Evolutionary conservation across 1,284 basidiomycete species (phyloP).

Genomic region (Trametes polyzona): DNA sequence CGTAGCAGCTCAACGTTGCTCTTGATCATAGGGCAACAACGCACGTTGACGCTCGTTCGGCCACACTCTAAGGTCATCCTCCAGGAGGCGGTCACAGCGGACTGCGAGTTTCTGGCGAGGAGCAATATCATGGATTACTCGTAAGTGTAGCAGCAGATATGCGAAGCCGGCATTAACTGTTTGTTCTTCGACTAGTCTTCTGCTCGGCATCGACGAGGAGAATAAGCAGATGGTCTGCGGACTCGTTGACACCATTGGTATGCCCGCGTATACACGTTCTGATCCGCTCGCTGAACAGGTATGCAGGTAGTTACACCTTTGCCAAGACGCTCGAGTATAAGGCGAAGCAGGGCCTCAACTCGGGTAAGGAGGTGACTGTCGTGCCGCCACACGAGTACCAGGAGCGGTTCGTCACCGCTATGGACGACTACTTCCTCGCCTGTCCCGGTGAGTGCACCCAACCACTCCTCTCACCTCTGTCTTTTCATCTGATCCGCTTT

Average conservation of each 20-base stretch:
- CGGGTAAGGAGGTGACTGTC: conserved; percentile 69
- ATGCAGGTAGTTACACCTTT: conserved; percentile 72
- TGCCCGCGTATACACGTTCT: not conserved
- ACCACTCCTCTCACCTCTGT: not conserved
- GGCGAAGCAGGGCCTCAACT: conserved; percentile 69
- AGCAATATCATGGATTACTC: conserved; percentile 88
- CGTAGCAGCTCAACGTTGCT: not conserved
- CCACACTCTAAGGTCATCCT: conserved; percentile 74
- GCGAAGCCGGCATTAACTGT: not conserved
- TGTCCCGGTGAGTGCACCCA: conserved; percentile 58
- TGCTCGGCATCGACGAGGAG: conserved; percentile 69
- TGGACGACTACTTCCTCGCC: conserved; percentile 72
- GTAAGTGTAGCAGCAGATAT: conserved; percentile 43
- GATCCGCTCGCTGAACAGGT: not conserved
- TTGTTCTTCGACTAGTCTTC: conserved; percentile 44
- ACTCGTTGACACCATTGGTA: conserved; percentile 80
- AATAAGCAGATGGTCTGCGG: conserved; percentile 72
- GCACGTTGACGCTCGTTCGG: conserved; percentile 62
- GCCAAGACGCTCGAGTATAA: conserved; percentile 81
- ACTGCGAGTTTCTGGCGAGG: conserved; percentile 71
- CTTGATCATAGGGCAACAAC: conserved; percentile 56
- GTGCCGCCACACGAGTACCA: conserved; percentile 74
- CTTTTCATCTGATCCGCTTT: not conserved
- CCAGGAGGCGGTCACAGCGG: conserved; percentile 65
- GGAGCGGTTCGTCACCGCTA: conserved; percentile 66